Percentiles rank a stretch among this genome's conserved stretches.
Conservation (phyloP, 257 asterid species). For the Perilla frutescens region DNA sequence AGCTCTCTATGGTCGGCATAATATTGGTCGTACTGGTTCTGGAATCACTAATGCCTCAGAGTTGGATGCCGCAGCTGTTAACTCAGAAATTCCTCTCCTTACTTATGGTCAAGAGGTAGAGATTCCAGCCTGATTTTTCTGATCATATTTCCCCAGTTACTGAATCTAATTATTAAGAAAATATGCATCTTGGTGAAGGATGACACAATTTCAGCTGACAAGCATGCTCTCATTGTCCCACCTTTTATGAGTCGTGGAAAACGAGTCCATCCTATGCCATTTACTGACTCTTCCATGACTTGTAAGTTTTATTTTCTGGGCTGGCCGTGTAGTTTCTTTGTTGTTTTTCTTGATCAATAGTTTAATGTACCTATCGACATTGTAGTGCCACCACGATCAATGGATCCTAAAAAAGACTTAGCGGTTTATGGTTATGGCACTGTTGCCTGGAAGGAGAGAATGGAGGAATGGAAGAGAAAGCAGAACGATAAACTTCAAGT, state of each 20-base stretch:
- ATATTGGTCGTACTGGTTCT: slow-evolving; percentile 62
- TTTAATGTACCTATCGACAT: slow-evolving; percentile 22
- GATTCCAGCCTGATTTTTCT: too few species aligned
- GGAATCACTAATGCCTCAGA: slow-evolving; percentile 66
- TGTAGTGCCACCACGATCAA: slow-evolving; percentile 87
- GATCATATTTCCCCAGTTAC: too few species aligned
- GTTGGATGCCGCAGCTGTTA: slow-evolving; percentile 65
- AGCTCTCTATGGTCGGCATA: slow-evolving; percentile 39
- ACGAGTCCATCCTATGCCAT: slow-evolving; percentile 78
- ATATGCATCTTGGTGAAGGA: slow-evolving; percentile 60
- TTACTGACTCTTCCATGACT: slow-evolving; percentile 68
- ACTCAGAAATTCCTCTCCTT: slow-evolving; percentile 87
- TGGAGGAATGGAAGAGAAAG: slow-evolving; percentile 98
- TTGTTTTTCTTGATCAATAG: not conserved
- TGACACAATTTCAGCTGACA: slow-evolving; percentile 90
- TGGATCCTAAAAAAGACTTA: slow-evolving; percentile 97
- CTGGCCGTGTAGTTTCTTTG: not conserved
- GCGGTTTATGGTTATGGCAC: slow-evolving; percentile 98
- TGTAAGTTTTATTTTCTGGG: slow-evolving; percentile 44
- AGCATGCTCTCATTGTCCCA: slow-evolving; percentile 90
- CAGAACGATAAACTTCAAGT: slow-evolving; percentile 91
- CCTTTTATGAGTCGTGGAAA: slow-evolving; percentile 69
- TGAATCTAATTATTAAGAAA: not conserved
- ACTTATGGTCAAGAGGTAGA: slow-evolving; percentile 95
- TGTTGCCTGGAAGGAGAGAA: slow-evolving; percentile 98